Base-by-base conservation (phyloP, 495 filamentous ascomycete species). In the Aspergillus taichungensis region DNA sequence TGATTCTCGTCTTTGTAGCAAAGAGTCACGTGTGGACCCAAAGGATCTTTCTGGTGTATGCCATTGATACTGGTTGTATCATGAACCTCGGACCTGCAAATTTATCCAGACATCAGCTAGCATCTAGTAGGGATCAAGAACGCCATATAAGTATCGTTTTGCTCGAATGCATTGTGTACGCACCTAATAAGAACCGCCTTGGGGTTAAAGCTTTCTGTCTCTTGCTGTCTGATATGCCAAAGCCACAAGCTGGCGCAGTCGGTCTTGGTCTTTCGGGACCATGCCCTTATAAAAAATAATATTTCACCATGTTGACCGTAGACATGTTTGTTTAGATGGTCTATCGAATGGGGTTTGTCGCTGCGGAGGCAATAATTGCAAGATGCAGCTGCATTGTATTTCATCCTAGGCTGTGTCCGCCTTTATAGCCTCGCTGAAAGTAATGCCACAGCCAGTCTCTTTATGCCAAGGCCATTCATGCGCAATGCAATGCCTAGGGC, bases 221-320 rank as follows among this genome's bases (percentile, higher is more conserved):
- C 46, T 49, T 27, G 46, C 38, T 29, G 38, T 49, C 34, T 49
- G 38, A 43, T 49, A 49, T 12, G 38, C 46, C 13, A 49, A 35
- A 37, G 38, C 14, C 5, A 49, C 13, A 7, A 42, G 2, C 1
- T 52, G 6, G 8, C 40, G 49, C 39, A 47, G 14, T 9, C 12
- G 18, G 2, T 47, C 29, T 28, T 30, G 18, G 13, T 35, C n/a
- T 24, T 43, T 39, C 9, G 49, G 49, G n/a, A 52, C 32, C 34
- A 43, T 40, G 2, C 40, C 44, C 13, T 40, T 43, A 13, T 52
- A 52, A 31, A 31, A 52, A 47, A 36, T 43, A 52, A 35, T 52
- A 52, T 12, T 47, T 52, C 13, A 52, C 44, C 33, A 52, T 28
- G 30, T 52, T 52, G 29, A 52, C 40, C 3, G 49, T 52, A 34